Conservation (phyloP, 1,139 yeast species). For the Diutina mesorugosa region DNA sequence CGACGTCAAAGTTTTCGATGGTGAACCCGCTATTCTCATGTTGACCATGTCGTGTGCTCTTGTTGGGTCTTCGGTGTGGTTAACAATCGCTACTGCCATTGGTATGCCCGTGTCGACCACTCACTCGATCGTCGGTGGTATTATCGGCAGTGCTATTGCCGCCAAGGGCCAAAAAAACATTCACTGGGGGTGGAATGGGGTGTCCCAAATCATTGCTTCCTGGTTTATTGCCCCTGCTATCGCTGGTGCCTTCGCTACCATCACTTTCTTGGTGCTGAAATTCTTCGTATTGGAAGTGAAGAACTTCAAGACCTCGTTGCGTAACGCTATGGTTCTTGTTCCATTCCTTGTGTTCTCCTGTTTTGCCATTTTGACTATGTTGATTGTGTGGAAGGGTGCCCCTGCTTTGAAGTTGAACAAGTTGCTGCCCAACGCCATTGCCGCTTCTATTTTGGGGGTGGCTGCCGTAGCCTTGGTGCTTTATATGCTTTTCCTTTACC, state of each 20-base stretch:
- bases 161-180: constrained; percentile 47
- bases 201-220: constrained; percentile 62
- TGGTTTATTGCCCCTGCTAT: constrained; percentile 75
- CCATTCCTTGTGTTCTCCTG: constrained; percentile 52
- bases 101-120: constrained; percentile 77
- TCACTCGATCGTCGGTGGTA: constrained; percentile 68
- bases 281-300: constrained; percentile 49
- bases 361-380: constrained; percentile 50
- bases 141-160: constrained; percentile 67
- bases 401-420: constrained; percentile 46
- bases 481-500: constrained; percentile 44
- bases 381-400: constrained; percentile 60
- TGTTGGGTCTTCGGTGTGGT: constrained; percentile 67
- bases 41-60: constrained; percentile 66
- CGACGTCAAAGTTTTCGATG: constrained; percentile 31
- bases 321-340: constrained; percentile 43
- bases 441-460: constrained; percentile 48
- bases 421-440: constrained; percentile 36
- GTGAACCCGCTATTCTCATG: constrained; percentile 60
- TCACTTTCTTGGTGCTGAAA: constrained; percentile 47
- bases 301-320: constrained; percentile 24
- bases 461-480: constrained; percentile 42
- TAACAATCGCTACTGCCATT: constrained; percentile 49
- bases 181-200: constrained; percentile 69
- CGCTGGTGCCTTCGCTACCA: constrained; percentile 52